Conservation (phyloP, 1,139 yeast genomes). For the Pichia norvegensis region DNA sequence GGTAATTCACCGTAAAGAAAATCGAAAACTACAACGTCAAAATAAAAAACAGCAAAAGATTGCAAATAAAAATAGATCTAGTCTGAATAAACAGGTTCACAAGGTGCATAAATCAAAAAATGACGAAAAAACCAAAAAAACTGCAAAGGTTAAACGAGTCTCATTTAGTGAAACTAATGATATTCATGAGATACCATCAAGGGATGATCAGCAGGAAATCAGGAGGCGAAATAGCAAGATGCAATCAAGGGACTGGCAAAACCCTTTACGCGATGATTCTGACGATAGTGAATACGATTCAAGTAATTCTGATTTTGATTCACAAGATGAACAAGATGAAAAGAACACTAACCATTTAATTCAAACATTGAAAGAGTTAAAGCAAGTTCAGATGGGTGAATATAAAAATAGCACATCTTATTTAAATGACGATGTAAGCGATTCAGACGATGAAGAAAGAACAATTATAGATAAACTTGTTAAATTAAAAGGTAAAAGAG, state of each 20-base stretch:
- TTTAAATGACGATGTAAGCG: conserved; percentile 6
- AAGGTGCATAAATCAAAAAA: too few species aligned
- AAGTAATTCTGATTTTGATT: conserved; percentile 20
- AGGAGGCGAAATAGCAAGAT: conserved; percentile 13
- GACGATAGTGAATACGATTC: conserved; percentile 18
- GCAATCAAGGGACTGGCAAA: conserved; percentile 15
- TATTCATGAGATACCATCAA: conserved; percentile 13
- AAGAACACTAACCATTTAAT: conserved; percentile 11
- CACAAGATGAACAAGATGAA: conserved; percentile 24
- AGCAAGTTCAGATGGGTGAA: conserved; percentile 18
- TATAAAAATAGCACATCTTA: too few species aligned
- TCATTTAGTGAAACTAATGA: conserved; percentile 5
- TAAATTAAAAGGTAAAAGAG: conserved; percentile 12
- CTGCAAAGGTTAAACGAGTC: conserved; percentile 7
- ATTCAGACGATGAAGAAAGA: conserved; percentile 14
- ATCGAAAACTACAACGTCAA: conserved; percentile 48
- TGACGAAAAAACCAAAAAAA: conserved; percentile 1
- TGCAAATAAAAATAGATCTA: conserved; percentile 1
- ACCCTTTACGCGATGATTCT: conserved; percentile 11
- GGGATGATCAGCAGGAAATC: conserved; percentile 3
- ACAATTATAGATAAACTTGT: conserved; percentile 13
- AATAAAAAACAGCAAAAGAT: conserved; percentile 37
- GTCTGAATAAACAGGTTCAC: too few species aligned
- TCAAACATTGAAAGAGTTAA: conserved; percentile 13
- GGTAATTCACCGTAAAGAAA: conserved; percentile 43